Evolutionary conservation across 2,329 filamentous ascomycete genomes (phyloP).

Genomic region (Albophoma yamanashiensis): DNA sequence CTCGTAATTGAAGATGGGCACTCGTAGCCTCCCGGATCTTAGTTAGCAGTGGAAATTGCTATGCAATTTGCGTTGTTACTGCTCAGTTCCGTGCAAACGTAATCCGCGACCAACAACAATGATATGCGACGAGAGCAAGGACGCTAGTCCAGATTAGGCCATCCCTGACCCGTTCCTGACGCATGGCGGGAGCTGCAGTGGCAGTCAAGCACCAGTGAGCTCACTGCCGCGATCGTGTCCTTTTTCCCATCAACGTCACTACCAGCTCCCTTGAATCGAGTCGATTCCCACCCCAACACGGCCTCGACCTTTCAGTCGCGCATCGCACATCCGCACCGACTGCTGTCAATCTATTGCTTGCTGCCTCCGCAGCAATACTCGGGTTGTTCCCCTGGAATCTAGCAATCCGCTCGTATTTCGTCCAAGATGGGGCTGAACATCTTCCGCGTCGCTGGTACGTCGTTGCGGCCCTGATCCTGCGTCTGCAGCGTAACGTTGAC

Average conservation of each 20-base stretch:
- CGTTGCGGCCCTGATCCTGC: background rate
- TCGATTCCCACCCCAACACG: background rate
- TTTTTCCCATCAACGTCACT: background rate
- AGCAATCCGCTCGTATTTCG: background rate
- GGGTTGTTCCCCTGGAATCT: background rate
- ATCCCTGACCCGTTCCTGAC: background rate
- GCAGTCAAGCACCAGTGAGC: background rate
- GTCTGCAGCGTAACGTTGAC: conserved; percentile 7
- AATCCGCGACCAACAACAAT: background rate
- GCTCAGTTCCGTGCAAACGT: background rate
- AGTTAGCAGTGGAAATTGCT: background rate
- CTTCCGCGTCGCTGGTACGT: conserved; percentile 46
- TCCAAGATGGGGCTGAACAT: conserved; percentile 41
- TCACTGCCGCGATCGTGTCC: conserved; percentile 6
- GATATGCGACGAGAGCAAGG: background rate
- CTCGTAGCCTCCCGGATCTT: background rate
- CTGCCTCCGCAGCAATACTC: background rate
- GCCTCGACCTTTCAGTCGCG: background rate
- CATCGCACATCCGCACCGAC: background rate
- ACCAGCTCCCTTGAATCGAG: background rate
- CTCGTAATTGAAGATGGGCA: background rate
- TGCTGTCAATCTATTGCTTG: background rate
- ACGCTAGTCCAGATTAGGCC: conserved; percentile 2
- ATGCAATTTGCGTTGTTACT: background rate
- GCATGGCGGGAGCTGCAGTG: background rate